phyloP scores from a whole-genome alignment of 176 grass and related monocot genomes.

The Tillandsia leiboldiana region DNA sequence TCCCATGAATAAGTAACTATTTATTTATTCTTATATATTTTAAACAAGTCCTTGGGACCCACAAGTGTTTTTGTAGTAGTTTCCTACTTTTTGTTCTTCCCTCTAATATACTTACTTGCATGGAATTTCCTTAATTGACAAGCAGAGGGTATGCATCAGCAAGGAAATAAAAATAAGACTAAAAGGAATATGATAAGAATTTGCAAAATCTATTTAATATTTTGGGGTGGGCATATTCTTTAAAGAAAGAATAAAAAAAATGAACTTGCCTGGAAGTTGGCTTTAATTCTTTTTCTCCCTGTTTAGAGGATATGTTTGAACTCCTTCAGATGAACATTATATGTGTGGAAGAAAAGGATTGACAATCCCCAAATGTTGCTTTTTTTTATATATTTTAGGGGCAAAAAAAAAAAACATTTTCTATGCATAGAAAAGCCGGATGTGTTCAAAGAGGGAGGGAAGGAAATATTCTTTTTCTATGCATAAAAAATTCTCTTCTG shows the following conservation, averaged over 20 bases:
- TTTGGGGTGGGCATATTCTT: conserved; percentile 6
- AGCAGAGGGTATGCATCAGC: background rate
- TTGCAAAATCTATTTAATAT: conserved; percentile 6
- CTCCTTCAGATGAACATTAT: background rate
- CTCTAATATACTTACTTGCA: background rate
- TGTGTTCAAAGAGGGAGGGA: background rate
- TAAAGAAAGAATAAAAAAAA: background rate
- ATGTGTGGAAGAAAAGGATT: conserved; percentile 13
- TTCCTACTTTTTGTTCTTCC: background rate
- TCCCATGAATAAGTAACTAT: too few relatives aligned
- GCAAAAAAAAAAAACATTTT: too few relatives aligned
- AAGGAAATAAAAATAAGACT: background rate
- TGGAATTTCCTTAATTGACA: background rate
- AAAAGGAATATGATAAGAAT: conserved; percentile 23
- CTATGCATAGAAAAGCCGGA: background rate
- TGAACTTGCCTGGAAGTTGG: background rate
- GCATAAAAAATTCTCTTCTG: background rate
- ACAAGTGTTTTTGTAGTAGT: too few relatives aligned
- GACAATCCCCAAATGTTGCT: conserved; percentile 11
- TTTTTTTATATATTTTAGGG: too few relatives aligned
- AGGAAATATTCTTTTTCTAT: background rate
- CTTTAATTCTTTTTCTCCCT: background rate
- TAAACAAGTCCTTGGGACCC: too few relatives aligned
- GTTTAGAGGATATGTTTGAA: conserved; percentile 13
- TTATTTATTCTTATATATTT: too few relatives aligned